Evolutionary conservation across 2,329 filamentous ascomycete species (phyloP).

Genomic region (Cladophialophora chaetospira): DNA sequence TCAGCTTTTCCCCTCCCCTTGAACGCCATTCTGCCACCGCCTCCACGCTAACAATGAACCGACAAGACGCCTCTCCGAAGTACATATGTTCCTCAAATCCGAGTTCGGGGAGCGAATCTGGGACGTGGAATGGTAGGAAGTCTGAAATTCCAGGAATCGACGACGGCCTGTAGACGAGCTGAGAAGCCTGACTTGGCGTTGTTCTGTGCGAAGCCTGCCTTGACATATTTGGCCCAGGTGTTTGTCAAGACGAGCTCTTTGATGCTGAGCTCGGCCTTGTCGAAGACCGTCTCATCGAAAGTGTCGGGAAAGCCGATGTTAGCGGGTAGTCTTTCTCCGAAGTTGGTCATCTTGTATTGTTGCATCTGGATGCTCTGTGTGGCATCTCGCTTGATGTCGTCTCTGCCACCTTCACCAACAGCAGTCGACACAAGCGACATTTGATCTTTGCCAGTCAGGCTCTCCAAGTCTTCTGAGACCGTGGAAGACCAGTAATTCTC

Average conservation of each 20-base stretch:
- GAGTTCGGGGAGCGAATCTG: constrained; percentile 1
- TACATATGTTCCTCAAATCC: constrained; percentile 8
- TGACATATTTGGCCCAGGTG: constrained; percentile 59
- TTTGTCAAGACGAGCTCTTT: constrained; percentile 69
- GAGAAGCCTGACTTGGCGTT: constrained; percentile 15
- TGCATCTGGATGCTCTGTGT: constrained; percentile 18
- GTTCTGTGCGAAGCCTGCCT: constrained; percentile 31
- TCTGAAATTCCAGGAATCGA: constrained; percentile 15
- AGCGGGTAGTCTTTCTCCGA: constrained; percentile 38
- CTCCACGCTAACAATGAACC: not conserved
- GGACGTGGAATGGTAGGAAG: constrained; percentile 10
- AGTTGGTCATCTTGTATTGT: constrained; percentile 32
- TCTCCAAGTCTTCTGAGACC: constrained; percentile 34
- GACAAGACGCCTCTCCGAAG: not conserved
- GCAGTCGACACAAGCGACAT: constrained; percentile 26
- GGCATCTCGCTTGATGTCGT: constrained; percentile 8
- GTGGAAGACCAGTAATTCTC: constrained; percentile 34
- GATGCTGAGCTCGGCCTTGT: constrained; percentile 60
- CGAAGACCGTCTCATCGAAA: constrained; percentile 59
- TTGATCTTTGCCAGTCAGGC: constrained; percentile 24
- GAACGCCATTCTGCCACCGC: not conserved
- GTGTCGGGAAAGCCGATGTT: constrained; percentile 43
- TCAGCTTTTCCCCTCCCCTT: constrained; percentile 1
- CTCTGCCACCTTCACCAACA: constrained; percentile 16
- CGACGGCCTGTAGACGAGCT: constrained; percentile 11